Base-by-base conservation (phyloP, 2,329 filamentous ascomycete genomes). In the Colletotrichum simmondsii region DNA sequence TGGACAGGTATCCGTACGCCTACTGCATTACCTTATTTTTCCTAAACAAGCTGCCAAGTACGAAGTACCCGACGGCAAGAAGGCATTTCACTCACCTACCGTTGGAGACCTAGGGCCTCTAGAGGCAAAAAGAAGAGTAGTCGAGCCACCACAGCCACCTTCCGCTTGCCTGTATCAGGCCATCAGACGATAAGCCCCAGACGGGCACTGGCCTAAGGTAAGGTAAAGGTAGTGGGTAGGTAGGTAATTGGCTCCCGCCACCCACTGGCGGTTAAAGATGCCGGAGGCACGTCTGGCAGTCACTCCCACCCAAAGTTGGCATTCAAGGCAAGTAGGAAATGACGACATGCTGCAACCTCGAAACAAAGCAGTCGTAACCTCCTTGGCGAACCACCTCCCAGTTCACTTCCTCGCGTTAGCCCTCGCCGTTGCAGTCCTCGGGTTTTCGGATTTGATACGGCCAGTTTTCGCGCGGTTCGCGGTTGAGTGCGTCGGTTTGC, bases 291-390 rank as follows among this genome's bases (percentile, higher is more conserved):
- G 32, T 35, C 4, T 12, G 32, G 32, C 32, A 35, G 32, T 11
- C 11, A 35, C 32, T 35, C 11, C 32, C 32, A 35, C 3, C 32
- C 32, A 35, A 35, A 35, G 32, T 12, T 35, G 32, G 32, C 32
- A 35, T 35, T 12, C 32, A 35, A 11, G 42, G 42, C 54, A 37
- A 19, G 54, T 37, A 42, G 16, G 14, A 28, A 70, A 70, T 72
- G 70, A 72, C 70, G 70, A 70, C 70, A 61, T 56, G 37, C 16
- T 12, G 32, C 58, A 5, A 7, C 42, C 46, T 28, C 60, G 54
- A 61, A 72, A 64, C 65, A n/a, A 49, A 35, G 42, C 53, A 54
- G 52, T 63, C 37, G 68, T 53, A 28, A 52, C 69, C 37, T n/a
- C 24, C 59, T 52, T 7, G 35, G 35, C 35, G 35, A 7, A 37